Evolutionary conservation across 2,329 filamentous ascomycete species (phyloP).

Genomic region (Ustulina deusta): DNA sequence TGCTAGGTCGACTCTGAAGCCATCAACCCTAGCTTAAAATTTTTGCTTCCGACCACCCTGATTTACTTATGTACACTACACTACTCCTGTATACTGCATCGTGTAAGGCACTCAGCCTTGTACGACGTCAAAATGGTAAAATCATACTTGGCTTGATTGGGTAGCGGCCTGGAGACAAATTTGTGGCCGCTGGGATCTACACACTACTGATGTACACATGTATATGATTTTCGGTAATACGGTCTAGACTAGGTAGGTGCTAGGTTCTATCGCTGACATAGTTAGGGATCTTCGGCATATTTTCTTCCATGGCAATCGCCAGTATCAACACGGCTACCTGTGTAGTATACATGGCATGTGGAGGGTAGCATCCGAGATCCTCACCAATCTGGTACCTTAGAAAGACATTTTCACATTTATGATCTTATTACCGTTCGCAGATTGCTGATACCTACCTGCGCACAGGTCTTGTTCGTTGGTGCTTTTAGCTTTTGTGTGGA

Average conservation of each 20-base stretch:
- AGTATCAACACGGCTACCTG: slow-evolving; percentile 1
- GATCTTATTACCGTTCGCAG: neutral
- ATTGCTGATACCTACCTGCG: too few species aligned
- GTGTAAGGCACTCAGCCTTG: slow-evolving; percentile 3
- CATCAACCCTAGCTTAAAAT: slow-evolving; percentile 19
- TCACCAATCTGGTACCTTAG: neutral
- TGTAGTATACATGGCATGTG: neutral
- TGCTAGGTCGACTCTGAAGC: slow-evolving; percentile 25
- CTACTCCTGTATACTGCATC: neutral
- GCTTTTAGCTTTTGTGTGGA: neutral
- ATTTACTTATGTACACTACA: slow-evolving; percentile 1
- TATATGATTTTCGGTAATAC: neutral
- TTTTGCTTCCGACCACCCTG: slow-evolving; percentile 11
- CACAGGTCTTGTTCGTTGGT: too few species aligned
- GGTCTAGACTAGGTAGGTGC: neutral
- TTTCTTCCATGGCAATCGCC: slow-evolving; percentile 14
- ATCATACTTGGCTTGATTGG: neutral
- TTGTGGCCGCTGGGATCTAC: slow-evolving; percentile 8
- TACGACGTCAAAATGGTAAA: neutral
- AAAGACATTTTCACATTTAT: neutral
- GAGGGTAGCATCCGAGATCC: neutral
- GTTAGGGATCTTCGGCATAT: slow-evolving; percentile 6
- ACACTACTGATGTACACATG: neutral
- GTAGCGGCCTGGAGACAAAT: neutral
- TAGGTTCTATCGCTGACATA: neutral